Evolutionary conservation across 352 stramenopile genomes (phyloP), one percentile per base, ranked within the genome.

Genomic region (Elongisporangium anandrum): DNA sequence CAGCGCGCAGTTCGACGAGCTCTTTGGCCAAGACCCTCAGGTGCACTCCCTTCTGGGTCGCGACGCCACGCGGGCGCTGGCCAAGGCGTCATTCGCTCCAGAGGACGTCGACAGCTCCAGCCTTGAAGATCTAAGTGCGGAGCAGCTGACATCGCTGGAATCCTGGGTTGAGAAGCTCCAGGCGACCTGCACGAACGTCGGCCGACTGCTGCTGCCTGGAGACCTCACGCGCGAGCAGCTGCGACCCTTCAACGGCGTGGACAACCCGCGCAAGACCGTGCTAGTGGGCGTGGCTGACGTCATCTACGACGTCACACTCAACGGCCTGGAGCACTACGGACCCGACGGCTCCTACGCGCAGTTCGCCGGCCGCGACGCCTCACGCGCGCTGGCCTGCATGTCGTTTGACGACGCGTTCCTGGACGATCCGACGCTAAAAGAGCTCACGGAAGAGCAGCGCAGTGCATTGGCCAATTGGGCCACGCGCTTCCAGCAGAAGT

Each of bases 301-400:
- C 49, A 80, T 99, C 34, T 99, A 96, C 74, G 97, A 99, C 67
- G 88, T 98, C 19, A 98, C 90, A 9, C 65, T 89, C 50, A 92
- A 94, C 52, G 85, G 94, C 0, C 54, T 73, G 15, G 75, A 87
- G 24, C 96, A 98, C 70, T 99, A 99, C 68, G 90, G 89, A 24
- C 77, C 87, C 1, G 90, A 84, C 22, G 86, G 93, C 7, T 71
- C 87, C 9, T 99, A 99, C 76, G 71, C 88, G 51, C 75, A 86
- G 53, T 98, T 99, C 73, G 96, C 94, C 2, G 97, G 97, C 3
- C 91, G 85, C 54, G 95, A 99, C 66, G 95, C 86, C 47, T 97
- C 92, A 10, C 73, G 94, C 8, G 93, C 94, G 13, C 72, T 98
- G 20, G 94, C 94, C 23, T 92, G 95, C 60, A 98, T 99, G 94